Percentiles rank a stretch among this genome's conserved stretches.
These are phyloP conservation scores for Acanthamoeba healyi DNA, from an alignment of 208 protist genomes.

Conservation along the genomic window DNA sequence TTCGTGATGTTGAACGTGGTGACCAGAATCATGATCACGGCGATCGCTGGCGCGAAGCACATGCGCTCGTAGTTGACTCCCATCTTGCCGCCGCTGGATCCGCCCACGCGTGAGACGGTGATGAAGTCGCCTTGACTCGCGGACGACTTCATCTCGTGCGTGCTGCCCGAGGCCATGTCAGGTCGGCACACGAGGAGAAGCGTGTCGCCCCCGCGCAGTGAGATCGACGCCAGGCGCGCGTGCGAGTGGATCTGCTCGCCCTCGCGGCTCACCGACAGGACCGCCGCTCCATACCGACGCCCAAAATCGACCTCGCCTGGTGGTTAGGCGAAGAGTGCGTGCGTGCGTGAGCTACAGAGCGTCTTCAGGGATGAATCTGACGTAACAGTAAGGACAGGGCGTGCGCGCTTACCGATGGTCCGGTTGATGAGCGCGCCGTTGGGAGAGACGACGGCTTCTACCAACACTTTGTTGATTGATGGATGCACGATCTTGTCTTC, in stretches of 20 bases:
- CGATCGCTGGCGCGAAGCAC: not conserved
- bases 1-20: constrained; percentile 18
- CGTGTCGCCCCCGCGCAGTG: not conserved
- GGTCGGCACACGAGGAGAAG: constrained; percentile 44
- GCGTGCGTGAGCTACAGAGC: no score
- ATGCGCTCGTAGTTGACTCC: not conserved
- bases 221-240: not conserved
- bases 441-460: constrained; percentile 44
- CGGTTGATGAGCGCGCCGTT: not conserved
- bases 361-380: no score
- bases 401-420: not conserved
- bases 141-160: not conserved
- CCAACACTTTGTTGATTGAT: constrained; percentile 33
- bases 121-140: constrained; percentile 38
- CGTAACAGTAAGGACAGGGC: not conserved
- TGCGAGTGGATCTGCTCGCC: not conserved
- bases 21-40: constrained; percentile 21
- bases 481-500: constrained; percentile 42
- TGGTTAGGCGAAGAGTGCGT: not conserved
- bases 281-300: not conserved
- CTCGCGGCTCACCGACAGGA: not conserved
- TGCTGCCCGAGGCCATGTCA: not conserved
- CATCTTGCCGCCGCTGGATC: constrained; percentile 4
- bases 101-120: constrained; percentile 6
- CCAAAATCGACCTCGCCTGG: not conserved